A percentile compares a stretch with the other conserved stretches of the same genome.
phyloP scores from a whole-genome alignment of 306 rosid species.

The Quercus agrifolia region DNA sequence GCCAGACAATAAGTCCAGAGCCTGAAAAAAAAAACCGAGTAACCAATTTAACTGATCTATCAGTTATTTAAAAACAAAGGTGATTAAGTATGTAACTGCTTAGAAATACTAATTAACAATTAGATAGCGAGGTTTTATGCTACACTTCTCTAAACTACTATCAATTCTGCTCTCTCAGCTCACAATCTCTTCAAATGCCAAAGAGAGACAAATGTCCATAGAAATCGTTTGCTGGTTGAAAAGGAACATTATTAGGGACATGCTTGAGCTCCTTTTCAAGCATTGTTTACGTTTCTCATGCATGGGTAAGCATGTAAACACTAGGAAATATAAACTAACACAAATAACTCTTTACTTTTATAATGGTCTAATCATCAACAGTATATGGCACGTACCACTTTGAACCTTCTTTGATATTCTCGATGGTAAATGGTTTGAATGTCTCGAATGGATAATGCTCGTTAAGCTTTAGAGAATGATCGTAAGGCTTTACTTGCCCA shows the following conservation, averaged over 20 bases:
- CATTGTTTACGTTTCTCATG: constrained; percentile 9
- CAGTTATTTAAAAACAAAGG: neutral
- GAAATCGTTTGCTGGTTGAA: neutral
- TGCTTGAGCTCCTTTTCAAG: constrained; percentile 3
- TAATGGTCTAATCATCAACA: neutral
- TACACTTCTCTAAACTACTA: too few species aligned
- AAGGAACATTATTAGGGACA: neutral
- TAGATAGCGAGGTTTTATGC: neutral
- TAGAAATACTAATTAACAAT: neutral
- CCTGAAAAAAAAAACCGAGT: too few species aligned
- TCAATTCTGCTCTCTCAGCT: too few species aligned
- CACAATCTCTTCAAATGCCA: too few species aligned
- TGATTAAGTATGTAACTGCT: too few species aligned
- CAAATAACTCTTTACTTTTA: neutral
- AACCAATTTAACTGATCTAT: too few species aligned
- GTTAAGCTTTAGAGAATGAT: neutral
- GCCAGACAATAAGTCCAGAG: too few species aligned
- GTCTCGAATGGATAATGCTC: constrained; percentile 52
- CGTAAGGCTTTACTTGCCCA: constrained; percentile 46
- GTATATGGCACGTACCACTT: constrained; percentile 55
- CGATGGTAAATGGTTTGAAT: constrained; percentile 69
- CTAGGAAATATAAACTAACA: neutral
- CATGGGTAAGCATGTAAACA: neutral
- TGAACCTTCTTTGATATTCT: constrained; percentile 72
- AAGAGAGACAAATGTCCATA: neutral